Evolutionary conservation across 352 stramenopile species (phyloP).

Genomic region (Globisporangium ultimum): DNA sequence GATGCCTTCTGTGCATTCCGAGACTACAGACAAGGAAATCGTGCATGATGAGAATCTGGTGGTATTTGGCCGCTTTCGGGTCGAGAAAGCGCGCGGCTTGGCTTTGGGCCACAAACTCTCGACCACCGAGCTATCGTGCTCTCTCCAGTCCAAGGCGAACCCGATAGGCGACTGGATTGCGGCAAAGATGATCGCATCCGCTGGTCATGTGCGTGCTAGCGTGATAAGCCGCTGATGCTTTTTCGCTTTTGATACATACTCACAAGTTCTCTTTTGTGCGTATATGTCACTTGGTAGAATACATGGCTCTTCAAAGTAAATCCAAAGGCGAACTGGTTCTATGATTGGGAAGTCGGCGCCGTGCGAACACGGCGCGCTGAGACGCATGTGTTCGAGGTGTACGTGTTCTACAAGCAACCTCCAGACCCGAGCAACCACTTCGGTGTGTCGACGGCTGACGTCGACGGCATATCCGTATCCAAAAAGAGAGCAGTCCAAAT

Average conservation of each 20-base stretch:
- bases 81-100: not conserved
- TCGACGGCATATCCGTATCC: too few species aligned
- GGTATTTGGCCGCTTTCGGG: conserved; percentile 2
- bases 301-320: conserved; percentile 10
- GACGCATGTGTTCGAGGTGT: conserved; percentile 8
- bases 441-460: too few species aligned
- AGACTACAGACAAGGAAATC: not conserved
- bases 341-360: conserved; percentile 7
- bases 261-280: not conserved
- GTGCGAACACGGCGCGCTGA: not conserved
- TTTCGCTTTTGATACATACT: too few species aligned
- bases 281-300: not conserved
- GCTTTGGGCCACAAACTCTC: conserved; percentile 1
- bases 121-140: not conserved
- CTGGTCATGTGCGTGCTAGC: conserved; percentile 3
- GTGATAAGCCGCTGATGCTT: too few species aligned
- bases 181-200: conserved; percentile 3
- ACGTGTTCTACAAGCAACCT: conserved; percentile 1
- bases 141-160: conserved; percentile 1
- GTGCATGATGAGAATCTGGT: not conserved
- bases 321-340: conserved; percentile 2
- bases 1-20: not conserved
- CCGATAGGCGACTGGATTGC: conserved; percentile 1
- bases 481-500: not conserved
- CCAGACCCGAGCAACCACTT: not conserved